Percentiles rank a stretch among this genome's conserved stretches.
These are phyloP conservation scores for Apostasia shenzhenica DNA, from an alignment of 106 monocot genomes.

Conservation along the genomic window DNA sequence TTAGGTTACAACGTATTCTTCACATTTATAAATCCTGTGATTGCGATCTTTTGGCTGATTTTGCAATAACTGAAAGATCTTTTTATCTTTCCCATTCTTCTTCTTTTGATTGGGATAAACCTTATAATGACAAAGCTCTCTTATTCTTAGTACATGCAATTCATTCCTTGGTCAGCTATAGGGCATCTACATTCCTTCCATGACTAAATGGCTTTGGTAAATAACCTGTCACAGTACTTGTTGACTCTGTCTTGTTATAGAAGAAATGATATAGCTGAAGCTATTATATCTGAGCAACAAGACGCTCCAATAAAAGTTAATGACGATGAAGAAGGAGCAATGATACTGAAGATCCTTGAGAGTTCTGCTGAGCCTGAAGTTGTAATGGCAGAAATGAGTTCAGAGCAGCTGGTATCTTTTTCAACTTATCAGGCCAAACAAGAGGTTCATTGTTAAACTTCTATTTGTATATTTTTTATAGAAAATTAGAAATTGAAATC, in stretches of 20 bases:
- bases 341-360: constrained; percentile 60
- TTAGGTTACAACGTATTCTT: too few species aligned
- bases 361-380: constrained; percentile 80
- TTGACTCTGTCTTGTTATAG: constrained; percentile 30
- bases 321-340: constrained; percentile 78
- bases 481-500: neutral
- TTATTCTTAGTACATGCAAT: neutral
- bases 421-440: constrained; percentile 62
- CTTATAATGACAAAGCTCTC: neutral
- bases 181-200: neutral
- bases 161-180: neutral
- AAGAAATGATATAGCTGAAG: constrained; percentile 57
- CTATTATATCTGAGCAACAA: constrained; percentile 45
- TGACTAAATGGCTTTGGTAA: neutral
- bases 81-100: neutral
- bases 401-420: constrained; percentile 73
- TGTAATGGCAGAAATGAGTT: constrained; percentile 82
- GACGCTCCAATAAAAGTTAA: constrained; percentile 20
- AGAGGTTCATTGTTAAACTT: constrained; percentile 31
- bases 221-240: neutral
- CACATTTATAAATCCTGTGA: too few species aligned
- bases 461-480: neutral
- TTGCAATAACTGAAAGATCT: neutral
- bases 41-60: neutral
- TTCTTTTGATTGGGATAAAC: neutral